Conservation (phyloP, 768 basidiomycete species). For the Suillus fuscotomentosus region DNA sequence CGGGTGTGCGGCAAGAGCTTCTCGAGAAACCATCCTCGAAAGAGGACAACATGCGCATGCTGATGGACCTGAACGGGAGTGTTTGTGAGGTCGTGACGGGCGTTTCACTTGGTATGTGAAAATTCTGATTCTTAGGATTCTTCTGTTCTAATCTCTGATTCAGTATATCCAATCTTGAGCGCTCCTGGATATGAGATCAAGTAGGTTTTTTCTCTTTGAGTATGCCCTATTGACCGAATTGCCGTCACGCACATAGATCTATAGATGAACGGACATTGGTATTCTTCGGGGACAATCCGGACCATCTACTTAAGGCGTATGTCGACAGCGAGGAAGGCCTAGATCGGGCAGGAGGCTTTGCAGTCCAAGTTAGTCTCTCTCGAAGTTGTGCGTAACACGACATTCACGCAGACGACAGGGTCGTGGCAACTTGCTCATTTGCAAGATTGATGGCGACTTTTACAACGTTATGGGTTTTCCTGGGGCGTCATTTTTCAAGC, state of each 20-base stretch:
- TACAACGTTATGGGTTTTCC: conserved; percentile 94
- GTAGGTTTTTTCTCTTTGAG: conserved; percentile 31
- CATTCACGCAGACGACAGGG: conserved; percentile 46
- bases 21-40: conserved; percentile 86
- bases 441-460: conserved; percentile 88
- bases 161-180: conserved; percentile 73
- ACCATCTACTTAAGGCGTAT: conserved; percentile 68
- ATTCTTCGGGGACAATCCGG: conserved; percentile 66
- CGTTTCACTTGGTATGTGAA: conserved; percentile 68
- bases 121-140: background rate
- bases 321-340: conserved; percentile 82
- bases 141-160: background rate
- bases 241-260: conserved; percentile 44
- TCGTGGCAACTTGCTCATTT: conserved; percentile 74
- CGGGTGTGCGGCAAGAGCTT: conserved; percentile 59
- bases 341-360: conserved; percentile 92
- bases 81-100: conserved; percentile 94
- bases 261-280: conserved; percentile 83
- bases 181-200: conserved; percentile 75
- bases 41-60: conserved; percentile 83
- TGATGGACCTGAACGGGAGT: conserved; percentile 82
- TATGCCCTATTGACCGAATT: background rate
- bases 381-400: background rate
- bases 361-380: conserved; percentile 67
- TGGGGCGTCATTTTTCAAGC: conserved; percentile 77